Base-by-base conservation (phyloP, 1,284 basidiomycete genomes). In the Malassezia yamatoensis region DNA sequence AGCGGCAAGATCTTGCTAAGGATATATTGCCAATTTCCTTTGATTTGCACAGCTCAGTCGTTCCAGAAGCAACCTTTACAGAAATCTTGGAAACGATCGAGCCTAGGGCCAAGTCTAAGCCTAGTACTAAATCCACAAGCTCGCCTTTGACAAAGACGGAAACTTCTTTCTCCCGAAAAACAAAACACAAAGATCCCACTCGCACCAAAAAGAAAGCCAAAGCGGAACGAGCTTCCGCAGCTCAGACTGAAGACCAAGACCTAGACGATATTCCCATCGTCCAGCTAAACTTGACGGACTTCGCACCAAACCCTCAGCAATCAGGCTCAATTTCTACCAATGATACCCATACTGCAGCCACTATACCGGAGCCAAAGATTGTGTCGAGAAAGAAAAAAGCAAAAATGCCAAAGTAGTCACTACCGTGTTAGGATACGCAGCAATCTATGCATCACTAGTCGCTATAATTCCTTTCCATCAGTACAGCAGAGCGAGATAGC, bases 11-110 rank as follows among this genome's bases (percentile, higher is more conserved):
- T 80, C 51, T 91, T 90, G 3, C 91, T 96, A 76, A 81, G 79
- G 6, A 29, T 11, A 81, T 83, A 1, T 64, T 88, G 3, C 94
- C 93, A 0, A 83, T 87, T 2, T 88, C 85, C 1, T 77, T 98
- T 18, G 83, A 96, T 73, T 80, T 98, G 3, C 86, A 93, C 60
- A 76, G 78, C 0, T 90, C 87, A 81, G 85, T 96, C 58, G 83
- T 90, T 6, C 81, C 85, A 1, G 47, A 16, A 36, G 49, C n/a
- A 16, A 18, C 54, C 21, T 62, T 49, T 47, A 6, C 36, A 1
- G 11, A 37, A 10, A n/a, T 56, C 12, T 34, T 47, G 13, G 47
- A 44, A 1, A 42, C 37, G 10, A 35, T 51, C 20, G 53, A 54
- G 44, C 50, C 58, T 20, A 41, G 16, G 41, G 5, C 18, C 32